phyloP scores from a whole-genome alignment of 805 yeast genomes.

The Vanderwaltozyma polyspora region DNA sequence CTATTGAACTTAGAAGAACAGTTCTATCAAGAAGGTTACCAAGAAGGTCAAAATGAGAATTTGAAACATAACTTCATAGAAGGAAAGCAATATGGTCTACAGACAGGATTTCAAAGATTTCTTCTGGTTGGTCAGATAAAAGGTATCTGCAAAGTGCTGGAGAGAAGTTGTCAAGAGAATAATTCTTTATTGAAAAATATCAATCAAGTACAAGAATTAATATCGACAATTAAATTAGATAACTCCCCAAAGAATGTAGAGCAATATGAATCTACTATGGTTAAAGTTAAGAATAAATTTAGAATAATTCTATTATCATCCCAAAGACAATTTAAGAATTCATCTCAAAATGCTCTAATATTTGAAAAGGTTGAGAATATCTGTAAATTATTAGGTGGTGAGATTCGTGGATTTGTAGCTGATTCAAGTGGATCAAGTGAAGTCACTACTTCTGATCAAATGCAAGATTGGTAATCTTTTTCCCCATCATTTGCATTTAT shows the following conservation, averaged over 20 bases:
- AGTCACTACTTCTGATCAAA: slow-evolving; percentile 12
- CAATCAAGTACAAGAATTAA: slow-evolving; percentile 15
- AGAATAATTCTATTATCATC: slow-evolving; percentile 36
- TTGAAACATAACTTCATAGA: slow-evolving; percentile 49
- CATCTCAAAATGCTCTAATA: slow-evolving; percentile 13
- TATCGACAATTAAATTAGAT: slow-evolving; percentile 26
- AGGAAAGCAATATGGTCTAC: slow-evolving; percentile 78
- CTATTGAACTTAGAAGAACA: slow-evolving; percentile 46
- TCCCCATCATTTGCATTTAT: not conserved
- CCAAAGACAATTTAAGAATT: slow-evolving; percentile 9
- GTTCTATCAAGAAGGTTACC: slow-evolving; percentile 56
- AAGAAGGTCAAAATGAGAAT: slow-evolving; percentile 59
- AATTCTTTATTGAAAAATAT: slow-evolving; percentile 15
- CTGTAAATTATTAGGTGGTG: slow-evolving; percentile 23
- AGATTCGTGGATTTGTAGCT: slow-evolving; percentile 23
- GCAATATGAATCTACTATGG: slow-evolving; percentile 38
- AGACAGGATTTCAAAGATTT: slow-evolving; percentile 63
- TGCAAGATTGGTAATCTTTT: slow-evolving; percentile 16
- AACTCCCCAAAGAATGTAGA: slow-evolving; percentile 50
- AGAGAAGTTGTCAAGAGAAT: slow-evolving; percentile 12
- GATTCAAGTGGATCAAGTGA: slow-evolving; percentile 12
- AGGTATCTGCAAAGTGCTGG: slow-evolving; percentile 38
- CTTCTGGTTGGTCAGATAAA: slow-evolving; percentile 57
- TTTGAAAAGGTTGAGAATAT: slow-evolving; percentile 29
- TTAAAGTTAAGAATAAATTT: slow-evolving; percentile 50